Evolutionary conservation across 108 stramenopile species (phyloP).

Genomic region (Skeletonema grethae): DNA sequence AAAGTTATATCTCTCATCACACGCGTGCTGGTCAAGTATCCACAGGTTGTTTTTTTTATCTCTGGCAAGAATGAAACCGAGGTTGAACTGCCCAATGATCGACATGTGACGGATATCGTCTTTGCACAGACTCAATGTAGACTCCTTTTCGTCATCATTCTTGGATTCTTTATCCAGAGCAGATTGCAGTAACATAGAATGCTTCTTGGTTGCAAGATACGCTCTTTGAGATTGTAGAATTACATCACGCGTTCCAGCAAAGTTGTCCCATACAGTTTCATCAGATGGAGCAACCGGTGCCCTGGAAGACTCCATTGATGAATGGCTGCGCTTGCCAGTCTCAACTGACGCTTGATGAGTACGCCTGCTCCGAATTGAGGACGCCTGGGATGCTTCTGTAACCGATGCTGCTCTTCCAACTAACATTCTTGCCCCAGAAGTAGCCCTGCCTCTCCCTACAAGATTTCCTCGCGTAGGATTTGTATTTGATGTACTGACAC

Average conservation of each 20-base stretch:
- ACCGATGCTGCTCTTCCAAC: constrained; percentile 10
- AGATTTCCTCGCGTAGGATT: constrained; percentile 11
- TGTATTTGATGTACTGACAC: background rate
- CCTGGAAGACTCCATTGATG: background rate
- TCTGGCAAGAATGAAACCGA: constrained; percentile 91
- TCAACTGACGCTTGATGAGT: background rate
- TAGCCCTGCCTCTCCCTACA: constrained; percentile 27
- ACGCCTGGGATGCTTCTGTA: background rate
- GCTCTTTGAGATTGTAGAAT: constrained; percentile 35
- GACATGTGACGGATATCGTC: constrained; percentile 77
- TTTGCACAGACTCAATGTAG: constrained; percentile 53
- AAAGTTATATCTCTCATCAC: constrained; percentile 86
- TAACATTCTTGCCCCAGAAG: constrained; percentile 9
- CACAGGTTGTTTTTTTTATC: constrained; percentile 84
- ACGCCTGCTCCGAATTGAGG: background rate
- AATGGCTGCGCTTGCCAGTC: background rate
- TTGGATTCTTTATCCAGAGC: constrained; percentile 19
- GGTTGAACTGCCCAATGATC: constrained; percentile 95
- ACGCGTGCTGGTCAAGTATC: constrained; percentile 97
- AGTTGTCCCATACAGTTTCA: constrained; percentile 41
- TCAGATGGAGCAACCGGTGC: background rate
- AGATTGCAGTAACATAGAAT: constrained; percentile 24
- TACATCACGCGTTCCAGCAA: constrained; percentile 44
- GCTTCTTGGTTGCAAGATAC: constrained; percentile 21
- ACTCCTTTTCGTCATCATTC: constrained; percentile 6